Base-by-base conservation (phyloP, 2,329 filamentous ascomycete species). In the Nemania sp. region DNA sequence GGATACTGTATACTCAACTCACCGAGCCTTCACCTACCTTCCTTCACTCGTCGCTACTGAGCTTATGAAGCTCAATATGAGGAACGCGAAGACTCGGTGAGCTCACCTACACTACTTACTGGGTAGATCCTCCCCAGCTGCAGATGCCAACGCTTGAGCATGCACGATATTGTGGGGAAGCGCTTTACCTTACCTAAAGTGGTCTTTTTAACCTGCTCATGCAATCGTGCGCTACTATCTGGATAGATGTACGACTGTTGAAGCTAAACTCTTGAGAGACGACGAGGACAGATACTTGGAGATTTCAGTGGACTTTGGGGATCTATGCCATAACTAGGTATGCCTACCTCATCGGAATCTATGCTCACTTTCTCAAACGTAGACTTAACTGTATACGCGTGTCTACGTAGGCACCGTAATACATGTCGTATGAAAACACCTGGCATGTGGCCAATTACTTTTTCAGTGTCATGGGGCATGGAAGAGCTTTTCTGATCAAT, bases 31-130 rank as follows among this genome's bases (percentile, higher is more conserved):
- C 2, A 40, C 23, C 20, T 19, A 28, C 30, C 9, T 26, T 14
- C 41, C 31, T 9, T 44, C 28, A 53, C 4, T 33, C 11, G 20
- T n/a, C 36, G 39, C 28, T 40, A 43, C 49, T 37, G 45, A 45
- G 22, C 11, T 17, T 43, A 2, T 45, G 24, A 11, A 37, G 20
- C 28, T 22, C 15, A 30, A 54, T 34, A 37, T 52, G 43, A 49
- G 23, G 24, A 43, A 34, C 17, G 43, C 46, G 54, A 57, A 54
- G 44, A 55, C 49, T 57, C 54, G 57, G 57, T 57, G 57, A 54
- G 39, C 47, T 54, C 53, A 47, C 53, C 54, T 48, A 49, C 30
- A 44, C 26, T n/a, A n/a, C n/a, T n/a, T n/a, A n/a, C n/a, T n/a
- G n/a, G n/a, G n/a, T n/a, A n/a, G n/a, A n/a, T n/a, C n/a, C n/a